Evolutionary conservation across 331 rosid genomes (phyloP).

Genomic region (Saraca asoca): DNA sequence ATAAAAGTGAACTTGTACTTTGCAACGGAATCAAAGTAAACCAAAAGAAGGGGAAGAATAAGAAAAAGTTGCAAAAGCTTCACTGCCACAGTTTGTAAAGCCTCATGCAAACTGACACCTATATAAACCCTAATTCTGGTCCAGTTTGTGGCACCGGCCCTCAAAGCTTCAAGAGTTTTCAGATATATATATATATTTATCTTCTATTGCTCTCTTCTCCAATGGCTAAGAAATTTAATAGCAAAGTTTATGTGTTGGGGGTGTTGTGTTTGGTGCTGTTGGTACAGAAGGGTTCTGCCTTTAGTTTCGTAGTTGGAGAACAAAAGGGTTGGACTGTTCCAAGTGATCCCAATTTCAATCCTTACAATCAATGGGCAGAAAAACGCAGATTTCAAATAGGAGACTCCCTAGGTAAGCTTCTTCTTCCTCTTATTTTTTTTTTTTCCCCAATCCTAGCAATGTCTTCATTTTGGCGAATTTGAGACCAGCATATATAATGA

Average conservation of each 20-base stretch:
- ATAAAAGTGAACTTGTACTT: conserved; percentile 54
- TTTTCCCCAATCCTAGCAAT: neutral
- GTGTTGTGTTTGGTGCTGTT: conserved; percentile 50
- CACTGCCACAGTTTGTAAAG: conserved; percentile 52
- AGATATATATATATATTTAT: too few species aligned
- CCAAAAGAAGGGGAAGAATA: conserved; percentile 48
- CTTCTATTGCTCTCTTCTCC: conserved; percentile 13
- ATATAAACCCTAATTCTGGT: conserved; percentile 53
- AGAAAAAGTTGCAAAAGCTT: conserved; percentile 62
- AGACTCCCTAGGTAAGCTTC: conserved; percentile 64
- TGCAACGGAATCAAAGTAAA: conserved; percentile 61
- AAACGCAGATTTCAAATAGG: conserved; percentile 64
- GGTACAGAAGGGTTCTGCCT: conserved; percentile 50
- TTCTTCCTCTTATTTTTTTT: neutral
- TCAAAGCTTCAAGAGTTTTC: too few species aligned
- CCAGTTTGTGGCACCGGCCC: conserved; percentile 42
- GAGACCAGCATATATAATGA: too few species aligned
- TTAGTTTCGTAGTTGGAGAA: conserved; percentile 58
- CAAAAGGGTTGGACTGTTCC: conserved; percentile 70
- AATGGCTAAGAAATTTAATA: conserved; percentile 46
- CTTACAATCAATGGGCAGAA: conserved; percentile 71
- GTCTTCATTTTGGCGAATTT: too few species aligned
- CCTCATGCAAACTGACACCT: conserved; percentile 49
- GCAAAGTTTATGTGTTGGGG: conserved; percentile 30
- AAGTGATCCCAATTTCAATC: conserved; percentile 40